Conservation (phyloP, 2,329 filamentous ascomycete genomes). For the Biscogniauxia marginata region DNA sequence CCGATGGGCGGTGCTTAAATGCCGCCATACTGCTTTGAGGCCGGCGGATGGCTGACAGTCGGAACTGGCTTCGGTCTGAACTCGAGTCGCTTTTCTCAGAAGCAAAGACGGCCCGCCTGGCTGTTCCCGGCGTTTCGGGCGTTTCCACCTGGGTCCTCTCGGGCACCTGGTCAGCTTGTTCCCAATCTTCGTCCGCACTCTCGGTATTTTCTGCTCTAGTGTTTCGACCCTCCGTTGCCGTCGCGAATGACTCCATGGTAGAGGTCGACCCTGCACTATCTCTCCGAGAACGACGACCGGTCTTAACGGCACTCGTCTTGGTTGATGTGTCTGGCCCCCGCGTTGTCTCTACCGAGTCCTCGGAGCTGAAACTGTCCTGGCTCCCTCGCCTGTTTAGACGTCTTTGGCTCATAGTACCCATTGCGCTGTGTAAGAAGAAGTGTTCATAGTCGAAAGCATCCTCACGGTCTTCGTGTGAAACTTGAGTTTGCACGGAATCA, state of each 20-base stretch:
- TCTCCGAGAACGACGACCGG: constrained; percentile 34
- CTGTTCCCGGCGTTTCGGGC: constrained; percentile 32
- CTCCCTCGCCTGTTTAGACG: constrained; percentile 47
- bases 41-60: constrained; percentile 41
- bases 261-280: constrained; percentile 50
- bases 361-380: constrained; percentile 55
- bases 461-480: constrained; percentile 87
- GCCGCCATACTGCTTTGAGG: constrained; percentile 42
- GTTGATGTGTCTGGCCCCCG: constrained; percentile 42
- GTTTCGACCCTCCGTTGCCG: constrained; percentile 49
- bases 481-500: constrained; percentile 55
- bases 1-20: constrained; percentile 52
- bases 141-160: constrained; percentile 24
- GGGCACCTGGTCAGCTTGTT: constrained; percentile 19
- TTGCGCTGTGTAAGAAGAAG: constrained; percentile 90
- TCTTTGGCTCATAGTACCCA: constrained; percentile 70
- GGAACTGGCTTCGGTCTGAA: constrained; percentile 22
- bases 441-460: constrained; percentile 97
- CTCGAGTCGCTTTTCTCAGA: constrained; percentile 25
- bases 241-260: constrained; percentile 55
- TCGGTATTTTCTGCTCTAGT: constrained; percentile 24
- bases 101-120: constrained; percentile 27
- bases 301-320: constrained; percentile 19
- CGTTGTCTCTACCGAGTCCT: constrained; percentile 62
- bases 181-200: constrained; percentile 20